Evolutionary conservation across 164 flowering plant genomes (phyloP), one percentile per base, ranked within the genome.

Genomic region (Piper betle): DNA sequence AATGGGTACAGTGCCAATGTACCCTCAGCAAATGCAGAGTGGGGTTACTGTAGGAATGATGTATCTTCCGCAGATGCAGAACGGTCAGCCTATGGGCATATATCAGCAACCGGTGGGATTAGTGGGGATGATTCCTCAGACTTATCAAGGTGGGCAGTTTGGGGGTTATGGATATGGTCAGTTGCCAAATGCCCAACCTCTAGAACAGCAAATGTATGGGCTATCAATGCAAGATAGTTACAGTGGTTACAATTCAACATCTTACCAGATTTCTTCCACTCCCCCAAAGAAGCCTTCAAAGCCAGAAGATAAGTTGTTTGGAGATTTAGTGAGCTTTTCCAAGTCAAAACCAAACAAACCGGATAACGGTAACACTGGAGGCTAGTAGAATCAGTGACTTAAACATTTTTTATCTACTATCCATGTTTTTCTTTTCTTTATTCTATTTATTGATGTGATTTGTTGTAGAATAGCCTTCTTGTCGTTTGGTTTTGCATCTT

Each of bases 291-390:
- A 71, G 78, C 87, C 88, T 39, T 56, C 81, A 38, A 93, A 82
- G 69, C 87, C 92, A 46, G 95, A 88, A 76, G 97, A 93, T 63
- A 93, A 85, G 78, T 73, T 93, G 42, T 93, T 93, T 73, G 99
- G 97, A 16, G 99, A 93, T 68, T 92, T 93, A 16, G 97, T 93
- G 18, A 81, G 81, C 70, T 79, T 93, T 65, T 78, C 96, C 5
- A 93, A 88, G 63, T 62, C 82, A 59, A 92, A 89, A 69, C 68
- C 90, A 0, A 64, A 69, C 16, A 85, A 82, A 63, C 33, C 88
- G 15, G 63, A 76, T 42, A 75, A 79, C 19, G 75, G 80, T 62
- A 73, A 81, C 67, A 68, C 86, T 69, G 92, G 82, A 61, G 82
- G 85, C 78, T 77, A 77, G 82, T 89, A 82, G 79, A 63, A 41